These are phyloP conservation scores for Hypoxylon sp. DNA, from an alignment of 2,329 filamentous ascomycete species.

Conservation along the genomic window DNA sequence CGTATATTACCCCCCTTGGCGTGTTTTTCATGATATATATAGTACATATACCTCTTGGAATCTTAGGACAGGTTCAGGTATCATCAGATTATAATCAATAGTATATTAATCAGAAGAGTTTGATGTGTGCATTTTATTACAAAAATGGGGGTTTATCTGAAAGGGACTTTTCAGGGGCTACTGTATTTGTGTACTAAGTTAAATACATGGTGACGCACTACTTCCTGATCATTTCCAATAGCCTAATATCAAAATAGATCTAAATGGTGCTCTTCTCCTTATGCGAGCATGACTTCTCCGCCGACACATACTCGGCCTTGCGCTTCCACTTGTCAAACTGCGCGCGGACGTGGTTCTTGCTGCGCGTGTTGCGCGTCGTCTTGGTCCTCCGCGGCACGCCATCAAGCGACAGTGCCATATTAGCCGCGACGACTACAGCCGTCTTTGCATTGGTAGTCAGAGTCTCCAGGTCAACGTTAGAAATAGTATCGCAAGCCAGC, in stretches of 20 bases:
- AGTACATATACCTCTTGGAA: slow-evolving; percentile 20
- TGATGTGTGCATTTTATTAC: background rate
- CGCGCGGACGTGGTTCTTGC: slow-evolving; percentile 17
- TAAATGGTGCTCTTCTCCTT: slow-evolving; percentile 29
- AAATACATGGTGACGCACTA: no score
- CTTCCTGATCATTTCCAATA: no score
- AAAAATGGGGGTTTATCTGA: no score
- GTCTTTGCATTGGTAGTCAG: slow-evolving; percentile 55
- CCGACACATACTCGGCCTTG: slow-evolving; percentile 25
- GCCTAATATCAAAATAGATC: background rate
- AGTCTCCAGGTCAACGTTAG: slow-evolving; percentile 57
- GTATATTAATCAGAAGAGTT: background rate
- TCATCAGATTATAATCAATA: background rate
- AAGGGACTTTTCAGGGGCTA: no score
- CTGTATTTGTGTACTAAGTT: no score
- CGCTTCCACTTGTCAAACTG: slow-evolving; percentile 39
- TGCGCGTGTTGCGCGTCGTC: slow-evolving; percentile 22
- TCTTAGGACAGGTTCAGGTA: slow-evolving; percentile 13
- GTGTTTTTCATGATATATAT: slow-evolving; percentile 14
- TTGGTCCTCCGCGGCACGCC: slow-evolving; percentile 36
- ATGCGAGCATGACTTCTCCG: slow-evolving; percentile 41
- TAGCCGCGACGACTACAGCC: slow-evolving; percentile 64
- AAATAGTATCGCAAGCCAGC: slow-evolving; percentile 54
- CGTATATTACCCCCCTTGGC: slow-evolving; percentile 9
- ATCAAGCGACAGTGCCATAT: slow-evolving; percentile 39